Evolutionary conservation across 2,329 filamentous ascomycete genomes (phyloP), one percentile per base, ranked within the genome.

Genomic region (Pseudogymnoascus sp.): DNA sequence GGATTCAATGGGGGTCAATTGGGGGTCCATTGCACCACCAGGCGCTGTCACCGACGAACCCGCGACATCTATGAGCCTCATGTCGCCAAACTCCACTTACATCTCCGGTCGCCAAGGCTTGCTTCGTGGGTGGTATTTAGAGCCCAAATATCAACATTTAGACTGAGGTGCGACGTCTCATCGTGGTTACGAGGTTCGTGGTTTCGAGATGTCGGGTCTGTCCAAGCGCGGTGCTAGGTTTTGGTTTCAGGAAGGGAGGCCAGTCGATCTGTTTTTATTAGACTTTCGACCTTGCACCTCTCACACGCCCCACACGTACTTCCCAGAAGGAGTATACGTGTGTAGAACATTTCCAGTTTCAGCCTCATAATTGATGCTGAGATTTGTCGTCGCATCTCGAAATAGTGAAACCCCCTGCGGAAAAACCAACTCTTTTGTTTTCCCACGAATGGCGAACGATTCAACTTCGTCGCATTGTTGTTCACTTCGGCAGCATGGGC

Each of bases 131-230:
- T 18, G 15, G 10, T 12, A 33, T 33, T 52, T 55, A 33, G 10
- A 33, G 48, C 9, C 29, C 48, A 10, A 33, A 33, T 33, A 55
- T 55, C 29, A 10, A 55, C 18, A 18, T 33, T 13, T 55, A 33
- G 27, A 55, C n/a, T 55, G 29, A 55, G 48, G 9, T 55, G 48
- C 48, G 48, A 55, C 48, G 48, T 55, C 48, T 55, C 48, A 55
- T 55, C 29, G 48, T 15, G 5, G 48, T 10, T 18, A 8, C 33
- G 13, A 55, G 48, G 48, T 33, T 55, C 13, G n/a, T 25, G 25
- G 45, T 52, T 52, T 52, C 45, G 45, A 15, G 45, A 31, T 29
- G 45, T 31, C 4, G 29, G 29, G 29, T 55, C 48, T 27, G 48
- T 55, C 48, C 48, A 33, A 55, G 48, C 48, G 48, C 29, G n/a